These are phyloP conservation scores for Melastoma malabathricum DNA, from an alignment of 345 rosid species.

Conservation along the genomic window DNA sequence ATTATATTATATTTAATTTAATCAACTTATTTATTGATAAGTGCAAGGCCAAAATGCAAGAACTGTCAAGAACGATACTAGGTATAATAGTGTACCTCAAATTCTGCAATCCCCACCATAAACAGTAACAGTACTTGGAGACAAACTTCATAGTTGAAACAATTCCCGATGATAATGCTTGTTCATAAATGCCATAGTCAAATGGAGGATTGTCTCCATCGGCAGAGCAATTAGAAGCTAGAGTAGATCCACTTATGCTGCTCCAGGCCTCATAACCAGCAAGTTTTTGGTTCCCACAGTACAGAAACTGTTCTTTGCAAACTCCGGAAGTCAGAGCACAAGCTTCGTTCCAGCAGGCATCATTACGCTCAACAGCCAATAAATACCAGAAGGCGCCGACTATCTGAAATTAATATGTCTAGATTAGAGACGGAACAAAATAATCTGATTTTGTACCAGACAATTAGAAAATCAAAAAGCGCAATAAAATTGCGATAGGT, in stretches of 20 bases:
- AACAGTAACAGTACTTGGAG: constrained; percentile 68
- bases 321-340: constrained; percentile 12
- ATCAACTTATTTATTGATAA: too few relatives aligned
- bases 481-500: too few relatives aligned
- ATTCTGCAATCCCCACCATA: constrained; percentile 99
- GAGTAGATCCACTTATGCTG: constrained; percentile 14
- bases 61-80: too few relatives aligned
- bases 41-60: too few relatives aligned
- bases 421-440: background rate
- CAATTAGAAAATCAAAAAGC: too few relatives aligned
- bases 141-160: constrained; percentile 68
- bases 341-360: constrained; percentile 57
- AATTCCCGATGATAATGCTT: constrained; percentile 60
- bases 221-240: constrained; percentile 22
- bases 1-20: too few relatives aligned
- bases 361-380: constrained; percentile 72
- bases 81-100: constrained; percentile 37
- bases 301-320: constrained; percentile 42
- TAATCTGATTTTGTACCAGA: constrained; percentile 3
- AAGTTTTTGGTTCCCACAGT: constrained; percentile 55
- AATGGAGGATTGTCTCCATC: constrained; percentile 30
- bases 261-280: constrained; percentile 41
- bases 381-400: constrained; percentile 95
- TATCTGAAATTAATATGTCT: constrained; percentile 29
- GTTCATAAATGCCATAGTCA: constrained; percentile 59